Evolutionary conservation across 345 rosid genomes (phyloP).

Genomic region (Eutrema japonicum): DNA sequence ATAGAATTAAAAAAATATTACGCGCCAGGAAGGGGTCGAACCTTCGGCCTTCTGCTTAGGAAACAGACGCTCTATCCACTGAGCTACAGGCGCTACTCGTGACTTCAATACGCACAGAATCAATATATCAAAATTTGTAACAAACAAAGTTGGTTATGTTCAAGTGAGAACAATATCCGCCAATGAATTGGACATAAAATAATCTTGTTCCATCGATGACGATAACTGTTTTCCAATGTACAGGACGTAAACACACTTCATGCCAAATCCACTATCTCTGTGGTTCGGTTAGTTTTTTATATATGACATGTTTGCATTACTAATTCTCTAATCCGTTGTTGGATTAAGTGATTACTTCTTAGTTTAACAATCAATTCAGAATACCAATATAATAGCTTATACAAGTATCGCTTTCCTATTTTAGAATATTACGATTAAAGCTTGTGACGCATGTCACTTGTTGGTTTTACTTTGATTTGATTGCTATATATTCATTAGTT

Average conservation of each 20-base stretch:
- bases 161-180: background rate
- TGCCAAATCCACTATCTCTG: slow-evolving; percentile 33
- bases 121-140: no score
- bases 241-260: slow-evolving; percentile 19
- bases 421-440: background rate
- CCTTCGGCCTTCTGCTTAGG: slow-evolving; percentile 98
- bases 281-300: slow-evolving; percentile 35
- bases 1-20: background rate
- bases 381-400: background rate
- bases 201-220: background rate
- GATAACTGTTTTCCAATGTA: slow-evolving; percentile 12
- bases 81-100: slow-evolving; percentile 73
- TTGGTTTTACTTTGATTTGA: background rate
- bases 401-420: background rate
- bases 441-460: background rate
- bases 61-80: slow-evolving; percentile 99
- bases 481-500: background rate
- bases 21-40: slow-evolving; percentile 98
- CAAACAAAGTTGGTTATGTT: background rate
- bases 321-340: slow-evolving; percentile 14
- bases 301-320: background rate
- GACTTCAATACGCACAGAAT: background rate
- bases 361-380: background rate
- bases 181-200: background rate
- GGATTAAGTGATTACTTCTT: slow-evolving; percentile 28